These are phyloP conservation scores for Anastatica hierochuntica DNA, from an alignment of 345 rosid species.

Conservation along the genomic window DNA sequence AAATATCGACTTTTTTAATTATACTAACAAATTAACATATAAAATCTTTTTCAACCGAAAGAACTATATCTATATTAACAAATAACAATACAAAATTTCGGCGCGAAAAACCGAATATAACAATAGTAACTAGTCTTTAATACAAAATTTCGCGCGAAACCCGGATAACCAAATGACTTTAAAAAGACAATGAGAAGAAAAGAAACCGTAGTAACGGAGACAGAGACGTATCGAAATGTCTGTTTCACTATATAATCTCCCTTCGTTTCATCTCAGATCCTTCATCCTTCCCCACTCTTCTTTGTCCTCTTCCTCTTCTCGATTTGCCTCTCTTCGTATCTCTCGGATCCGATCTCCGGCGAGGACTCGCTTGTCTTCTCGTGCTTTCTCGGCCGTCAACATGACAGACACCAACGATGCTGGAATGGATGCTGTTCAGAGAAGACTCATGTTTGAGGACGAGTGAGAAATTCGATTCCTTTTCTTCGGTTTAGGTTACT, in stretches of 20 bases:
- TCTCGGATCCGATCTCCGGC: not conserved
- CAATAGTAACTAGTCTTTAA: too few species aligned
- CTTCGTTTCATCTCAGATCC: not conserved
- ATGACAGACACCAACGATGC: slow-evolving; percentile 30
- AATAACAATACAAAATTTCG: too few species aligned
- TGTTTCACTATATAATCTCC: slow-evolving; percentile 6
- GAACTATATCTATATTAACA: too few species aligned
- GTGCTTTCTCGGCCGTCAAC: slow-evolving; percentile 2
- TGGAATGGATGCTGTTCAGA: slow-evolving; percentile 94
- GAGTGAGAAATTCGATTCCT: slow-evolving; percentile 27
- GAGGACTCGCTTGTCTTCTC: slow-evolving; percentile 17
- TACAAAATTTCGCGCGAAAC: too few species aligned
- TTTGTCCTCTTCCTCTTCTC: not conserved
- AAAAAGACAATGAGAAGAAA: too few species aligned
- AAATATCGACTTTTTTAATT: too few species aligned
- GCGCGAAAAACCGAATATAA: too few species aligned
- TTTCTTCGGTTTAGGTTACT: not conserved
- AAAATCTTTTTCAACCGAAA: too few species aligned
- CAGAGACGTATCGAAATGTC: slow-evolving; percentile 7
- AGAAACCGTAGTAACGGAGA: too few species aligned
- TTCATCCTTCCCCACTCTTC: too few species aligned
- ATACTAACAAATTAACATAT: too few species aligned
- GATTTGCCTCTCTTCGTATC: not conserved
- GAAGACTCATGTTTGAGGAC: slow-evolving; percentile 96
- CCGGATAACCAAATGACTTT: too few species aligned